Evolutionary conservation across 805 yeast genomes (phyloP).

Genomic region (Candida cerambycidarum): DNA sequence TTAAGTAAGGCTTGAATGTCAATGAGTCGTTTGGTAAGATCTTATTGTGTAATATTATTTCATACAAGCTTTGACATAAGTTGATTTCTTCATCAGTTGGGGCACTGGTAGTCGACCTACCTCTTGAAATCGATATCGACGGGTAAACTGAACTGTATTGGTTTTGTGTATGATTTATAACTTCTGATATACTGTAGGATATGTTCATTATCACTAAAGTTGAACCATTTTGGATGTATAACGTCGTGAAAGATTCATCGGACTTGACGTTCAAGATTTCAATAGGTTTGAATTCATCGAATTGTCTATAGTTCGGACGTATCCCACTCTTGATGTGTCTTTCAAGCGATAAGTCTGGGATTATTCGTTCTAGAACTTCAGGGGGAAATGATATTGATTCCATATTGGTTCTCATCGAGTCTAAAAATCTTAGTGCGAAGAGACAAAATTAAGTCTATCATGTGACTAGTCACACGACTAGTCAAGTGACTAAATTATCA

Average conservation of each 20-base stretch:
- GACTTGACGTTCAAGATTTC: conserved; percentile 30
- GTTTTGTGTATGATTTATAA: conserved; percentile 7
- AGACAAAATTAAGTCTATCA: not conserved
- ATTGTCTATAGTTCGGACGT: conserved; percentile 72
- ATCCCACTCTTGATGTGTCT: conserved; percentile 73
- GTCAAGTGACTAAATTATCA: not conserved
- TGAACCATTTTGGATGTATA: conserved; percentile 15
- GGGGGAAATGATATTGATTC: conserved; percentile 66
- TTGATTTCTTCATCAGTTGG: conserved; percentile 87
- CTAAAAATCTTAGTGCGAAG: too few species aligned
- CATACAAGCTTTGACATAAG: conserved; percentile 63
- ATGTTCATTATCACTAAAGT: conserved; percentile 14
- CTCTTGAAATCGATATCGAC: conserved; percentile 72
- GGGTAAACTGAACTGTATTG: conserved; percentile 55
- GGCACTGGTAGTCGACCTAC: conserved; percentile 75
- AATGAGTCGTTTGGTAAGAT: conserved; percentile 39
- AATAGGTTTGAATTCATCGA: conserved; percentile 69
- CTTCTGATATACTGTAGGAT: conserved; percentile 11
- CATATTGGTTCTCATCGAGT: conserved; percentile 8
- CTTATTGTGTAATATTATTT: conserved; percentile 57
- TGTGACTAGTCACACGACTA: not conserved
- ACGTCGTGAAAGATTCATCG: conserved; percentile 16
- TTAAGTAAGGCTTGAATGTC: conserved; percentile 26
- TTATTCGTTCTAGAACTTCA: conserved; percentile 75
- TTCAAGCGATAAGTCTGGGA: conserved; percentile 81